phyloP scores from a whole-genome alignment of 768 basidiomycete species.

The Auricularia cornea region DNA sequence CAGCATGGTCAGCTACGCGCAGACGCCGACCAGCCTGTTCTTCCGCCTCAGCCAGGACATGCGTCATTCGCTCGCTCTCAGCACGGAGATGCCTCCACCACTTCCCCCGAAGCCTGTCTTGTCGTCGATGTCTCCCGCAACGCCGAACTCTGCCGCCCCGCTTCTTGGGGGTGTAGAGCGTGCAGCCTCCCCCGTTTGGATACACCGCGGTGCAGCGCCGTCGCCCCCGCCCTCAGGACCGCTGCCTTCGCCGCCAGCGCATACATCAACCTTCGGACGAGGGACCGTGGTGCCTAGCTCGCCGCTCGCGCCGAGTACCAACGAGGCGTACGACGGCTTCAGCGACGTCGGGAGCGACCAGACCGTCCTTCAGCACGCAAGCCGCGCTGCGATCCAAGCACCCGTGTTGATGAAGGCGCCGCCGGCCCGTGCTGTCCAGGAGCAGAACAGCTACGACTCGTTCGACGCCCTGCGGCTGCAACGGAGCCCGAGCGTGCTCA shows the following conservation, averaged over 20 bases:
- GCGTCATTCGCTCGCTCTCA: neutral
- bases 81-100: neutral
- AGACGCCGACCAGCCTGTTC: neutral
- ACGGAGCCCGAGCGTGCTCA: neutral
- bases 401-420: neutral
- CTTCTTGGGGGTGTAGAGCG: neutral
- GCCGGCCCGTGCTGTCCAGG: neutral
- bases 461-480: neutral
- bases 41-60: neutral
- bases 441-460: neutral
- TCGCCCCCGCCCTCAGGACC: neutral
- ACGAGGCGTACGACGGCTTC: neutral
- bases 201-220: neutral
- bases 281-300: neutral
- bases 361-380: neutral
- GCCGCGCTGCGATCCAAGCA: neutral
- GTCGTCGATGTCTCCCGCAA: neutral
- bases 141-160: neutral
- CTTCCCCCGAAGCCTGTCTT: neutral
- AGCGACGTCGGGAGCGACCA: neutral
- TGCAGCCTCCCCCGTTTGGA: neutral
- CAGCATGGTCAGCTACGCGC: neutral
- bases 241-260: neutral
- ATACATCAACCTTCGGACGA: neutral
- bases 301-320: neutral